These are phyloP conservation scores for Starmerella tilneyi DNA, from an alignment of 805 yeast species.

Conservation along the genomic window DNA sequence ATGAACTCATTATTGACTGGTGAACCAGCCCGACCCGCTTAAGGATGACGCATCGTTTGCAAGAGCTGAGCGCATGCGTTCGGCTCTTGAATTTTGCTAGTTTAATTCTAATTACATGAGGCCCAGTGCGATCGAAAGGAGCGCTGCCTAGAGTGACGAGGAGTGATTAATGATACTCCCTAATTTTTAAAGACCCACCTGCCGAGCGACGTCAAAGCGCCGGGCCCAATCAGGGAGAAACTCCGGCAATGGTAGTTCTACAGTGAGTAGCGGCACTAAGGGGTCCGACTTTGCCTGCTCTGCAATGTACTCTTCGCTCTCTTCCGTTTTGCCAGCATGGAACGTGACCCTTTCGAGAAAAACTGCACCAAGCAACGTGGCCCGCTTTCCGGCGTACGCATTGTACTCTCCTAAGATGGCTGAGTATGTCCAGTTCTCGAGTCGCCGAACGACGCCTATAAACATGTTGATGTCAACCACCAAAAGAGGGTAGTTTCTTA, in stretches of 20 bases:
- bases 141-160: too few relatives aligned
- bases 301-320: conserved; percentile 30
- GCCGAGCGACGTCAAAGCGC: not conserved
- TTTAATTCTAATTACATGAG: too few relatives aligned
- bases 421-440: conserved; percentile 82
- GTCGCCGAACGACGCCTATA: conserved; percentile 67
- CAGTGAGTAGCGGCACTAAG: conserved; percentile 7
- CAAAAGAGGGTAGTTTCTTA: conserved; percentile 52
- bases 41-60: too few relatives aligned
- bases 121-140: too few relatives aligned
- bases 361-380: conserved; percentile 65
- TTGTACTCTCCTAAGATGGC: conserved; percentile 79
- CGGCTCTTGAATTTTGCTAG: too few relatives aligned
- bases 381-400: conserved; percentile 45
- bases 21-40: too few relatives aligned
- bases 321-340: conserved; percentile 38
- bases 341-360: conserved; percentile 64
- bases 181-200: not conserved
- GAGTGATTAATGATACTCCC: too few relatives aligned
- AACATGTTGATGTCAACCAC: conserved; percentile 71
- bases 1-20: too few relatives aligned
- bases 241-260: conserved; percentile 4
- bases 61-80: too few relatives aligned
- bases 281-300: not conserved
- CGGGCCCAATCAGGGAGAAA: conserved; percentile 1